Evolutionary conservation across 108 stramenopile species (phyloP).

Genomic region (Epipyxis sp.): DNA sequence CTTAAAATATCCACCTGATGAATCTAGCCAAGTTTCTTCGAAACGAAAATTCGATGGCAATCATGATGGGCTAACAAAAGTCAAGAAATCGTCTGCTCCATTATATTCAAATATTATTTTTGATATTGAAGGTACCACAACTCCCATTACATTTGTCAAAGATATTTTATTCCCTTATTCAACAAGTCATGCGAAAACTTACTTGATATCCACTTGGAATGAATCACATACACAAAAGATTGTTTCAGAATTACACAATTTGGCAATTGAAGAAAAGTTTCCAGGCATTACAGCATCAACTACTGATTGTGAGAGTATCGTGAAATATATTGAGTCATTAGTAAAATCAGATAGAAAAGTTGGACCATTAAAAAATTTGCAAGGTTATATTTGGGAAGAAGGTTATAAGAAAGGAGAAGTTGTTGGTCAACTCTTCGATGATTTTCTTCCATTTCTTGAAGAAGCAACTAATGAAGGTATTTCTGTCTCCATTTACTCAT

Average conservation of each 20-base stretch:
- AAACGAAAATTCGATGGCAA: slow-evolving; percentile 26
- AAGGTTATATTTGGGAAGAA: slow-evolving; percentile 81
- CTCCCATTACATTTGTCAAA: slow-evolving; percentile 85
- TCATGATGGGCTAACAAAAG: slow-evolving; percentile 28
- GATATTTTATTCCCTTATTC: slow-evolving; percentile 74
- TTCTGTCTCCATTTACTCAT: slow-evolving; percentile 76
- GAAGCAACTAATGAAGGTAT: slow-evolving; percentile 62
- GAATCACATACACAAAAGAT: slow-evolving; percentile 9
- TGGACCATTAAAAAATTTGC: slow-evolving; percentile 66
- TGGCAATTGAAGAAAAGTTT: neutral
- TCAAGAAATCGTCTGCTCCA: neutral
- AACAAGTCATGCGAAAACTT: slow-evolving; percentile 6
- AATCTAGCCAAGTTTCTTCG: neutral
- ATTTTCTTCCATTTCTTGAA: no score
- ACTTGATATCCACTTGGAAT: slow-evolving; percentile 32
- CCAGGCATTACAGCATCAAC: neutral
- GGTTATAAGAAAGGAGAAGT: slow-evolving; percentile 62
- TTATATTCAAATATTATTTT: slow-evolving; percentile 65
- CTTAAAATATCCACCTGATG: neutral
- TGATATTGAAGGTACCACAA: slow-evolving; percentile 90
- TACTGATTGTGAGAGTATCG: neutral
- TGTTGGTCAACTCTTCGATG: slow-evolving; percentile 71
- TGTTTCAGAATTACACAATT: slow-evolving; percentile 22
- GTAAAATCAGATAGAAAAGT: slow-evolving; percentile 73
- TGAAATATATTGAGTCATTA: slow-evolving; percentile 54